These are phyloP conservation scores for Carex littledalei DNA, from an alignment of 176 grass and related monocot genomes.

Conservation along the genomic window DNA sequence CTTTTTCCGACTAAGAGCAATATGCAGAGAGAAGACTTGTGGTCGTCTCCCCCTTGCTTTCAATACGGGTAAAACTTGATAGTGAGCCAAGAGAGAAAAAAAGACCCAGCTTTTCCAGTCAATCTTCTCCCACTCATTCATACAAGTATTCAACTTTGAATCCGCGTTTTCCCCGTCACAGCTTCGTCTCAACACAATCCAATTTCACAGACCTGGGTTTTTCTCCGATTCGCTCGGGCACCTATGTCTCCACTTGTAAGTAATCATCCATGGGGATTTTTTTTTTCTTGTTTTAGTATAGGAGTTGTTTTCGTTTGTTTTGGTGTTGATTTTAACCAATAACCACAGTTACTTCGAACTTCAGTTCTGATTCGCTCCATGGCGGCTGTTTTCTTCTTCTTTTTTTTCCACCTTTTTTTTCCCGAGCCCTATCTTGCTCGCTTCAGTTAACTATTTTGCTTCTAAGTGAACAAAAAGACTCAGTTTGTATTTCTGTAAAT, in stretches of 20 bases:
- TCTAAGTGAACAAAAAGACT: background rate
- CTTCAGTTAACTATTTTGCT: background rate
- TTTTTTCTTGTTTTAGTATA: background rate
- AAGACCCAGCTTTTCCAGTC: background rate
- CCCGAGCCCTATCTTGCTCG: background rate
- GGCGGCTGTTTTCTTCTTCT: background rate
- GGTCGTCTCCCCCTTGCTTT: background rate
- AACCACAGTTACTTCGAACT: too few species aligned
- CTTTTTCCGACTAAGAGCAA: background rate
- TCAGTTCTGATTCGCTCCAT: background rate
- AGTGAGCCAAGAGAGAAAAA: background rate
- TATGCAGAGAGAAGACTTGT: background rate
- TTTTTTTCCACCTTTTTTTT: background rate
- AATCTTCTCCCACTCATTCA: background rate
- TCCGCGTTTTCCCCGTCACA: background rate
- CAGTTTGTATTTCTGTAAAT: background rate
- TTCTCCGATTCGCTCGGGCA: background rate
- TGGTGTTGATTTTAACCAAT: background rate
- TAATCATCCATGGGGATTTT: background rate
- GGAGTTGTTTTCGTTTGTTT: background rate
- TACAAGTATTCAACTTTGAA: background rate
- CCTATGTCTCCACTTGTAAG: constrained; percentile 10
- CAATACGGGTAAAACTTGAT: background rate
- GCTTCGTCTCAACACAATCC: background rate
- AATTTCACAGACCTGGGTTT: background rate